Evolutionary conservation across 164 flowering plant species (phyloP).

Genomic region (Buxus sempervirens): DNA sequence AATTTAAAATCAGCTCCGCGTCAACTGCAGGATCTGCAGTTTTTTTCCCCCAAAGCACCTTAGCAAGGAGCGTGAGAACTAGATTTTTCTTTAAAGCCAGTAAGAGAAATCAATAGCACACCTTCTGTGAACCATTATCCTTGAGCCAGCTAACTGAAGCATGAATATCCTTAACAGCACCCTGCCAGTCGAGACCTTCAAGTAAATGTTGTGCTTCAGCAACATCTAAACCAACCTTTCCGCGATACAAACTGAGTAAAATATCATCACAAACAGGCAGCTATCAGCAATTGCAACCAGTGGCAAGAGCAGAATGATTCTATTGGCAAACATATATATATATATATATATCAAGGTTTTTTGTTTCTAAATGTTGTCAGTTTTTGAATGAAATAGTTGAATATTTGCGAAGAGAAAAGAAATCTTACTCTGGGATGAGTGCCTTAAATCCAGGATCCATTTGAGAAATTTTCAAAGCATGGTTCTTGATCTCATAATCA

Average conservation of each 20-base stretch:
- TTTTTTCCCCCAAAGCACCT: neutral
- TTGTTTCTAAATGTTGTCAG: neutral
- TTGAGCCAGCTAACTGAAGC: slow-evolving; percentile 96
- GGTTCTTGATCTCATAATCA: slow-evolving; percentile 92
- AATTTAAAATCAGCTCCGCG: neutral
- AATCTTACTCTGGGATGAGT: slow-evolving; percentile 83
- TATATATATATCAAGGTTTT: neutral
- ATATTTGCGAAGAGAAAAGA: slow-evolving; percentile 1
- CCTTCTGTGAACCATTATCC: slow-evolving; percentile 92
- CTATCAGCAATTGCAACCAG: neutral
- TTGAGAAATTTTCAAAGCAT: slow-evolving; percentile 73
- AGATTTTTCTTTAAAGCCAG: neutral
- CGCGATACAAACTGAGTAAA: slow-evolving; percentile 68
- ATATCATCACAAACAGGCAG: neutral
- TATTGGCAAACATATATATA: slow-evolving; percentile 1
- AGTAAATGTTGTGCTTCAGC: slow-evolving; percentile 96
- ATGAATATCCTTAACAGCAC: slow-evolving; percentile 86
- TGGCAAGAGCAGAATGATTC: neutral
- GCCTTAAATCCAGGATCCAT: slow-evolving; percentile 76
- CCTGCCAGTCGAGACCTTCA: slow-evolving; percentile 95
- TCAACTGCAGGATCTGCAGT: neutral
- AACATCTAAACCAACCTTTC: slow-evolving; percentile 90
- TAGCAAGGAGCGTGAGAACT: neutral
- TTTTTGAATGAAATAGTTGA: neutral
- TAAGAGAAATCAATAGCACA: slow-evolving; percentile 15